Evolutionary conservation across 441 rosid genomes (phyloP).

Genomic region (Lepidium campestre): DNA sequence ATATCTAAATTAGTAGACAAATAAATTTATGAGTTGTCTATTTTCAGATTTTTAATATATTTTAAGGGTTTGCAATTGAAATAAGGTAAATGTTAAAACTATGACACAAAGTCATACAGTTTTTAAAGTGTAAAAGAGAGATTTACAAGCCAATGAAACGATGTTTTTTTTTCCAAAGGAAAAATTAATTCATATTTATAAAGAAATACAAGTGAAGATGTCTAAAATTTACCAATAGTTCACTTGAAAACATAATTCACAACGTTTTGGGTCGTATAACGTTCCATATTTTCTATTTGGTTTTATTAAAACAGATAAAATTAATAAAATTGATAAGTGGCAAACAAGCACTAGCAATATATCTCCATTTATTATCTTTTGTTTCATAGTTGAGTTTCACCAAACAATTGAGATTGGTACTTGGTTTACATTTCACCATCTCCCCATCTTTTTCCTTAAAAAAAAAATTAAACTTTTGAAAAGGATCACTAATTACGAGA

Average conservation of each 20-base stretch:
- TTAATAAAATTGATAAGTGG: neutral
- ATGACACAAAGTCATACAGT: too few species aligned
- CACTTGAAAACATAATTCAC: neutral
- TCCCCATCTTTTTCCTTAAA: neutral
- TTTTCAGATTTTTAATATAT: conserved; percentile 1
- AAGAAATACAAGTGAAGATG: too few species aligned
- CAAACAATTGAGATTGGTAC: conserved; percentile 15
- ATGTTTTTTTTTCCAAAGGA: too few species aligned
- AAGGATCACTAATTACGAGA: neutral
- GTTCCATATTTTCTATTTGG: neutral
- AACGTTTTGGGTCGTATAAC: neutral
- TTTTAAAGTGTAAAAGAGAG: neutral
- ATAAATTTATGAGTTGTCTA: neutral
- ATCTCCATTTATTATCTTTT: neutral
- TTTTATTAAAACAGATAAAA: neutral
- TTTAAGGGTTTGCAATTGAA: too few species aligned
- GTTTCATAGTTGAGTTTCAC: conserved; percentile 10
- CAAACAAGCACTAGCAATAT: neutral
- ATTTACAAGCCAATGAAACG: too few species aligned
- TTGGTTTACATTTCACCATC: neutral
- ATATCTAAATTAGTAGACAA: neutral
- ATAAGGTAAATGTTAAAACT: too few species aligned
- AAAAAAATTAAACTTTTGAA: neutral
- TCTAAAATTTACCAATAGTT: too few species aligned
- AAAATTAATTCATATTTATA: too few species aligned